Percentiles rank a stretch among this genome's conserved stretches.
Evolutionary conservation across 1,284 basidiomycete species (phyloP).

Genomic region (Tylopilus sp.): DNA sequence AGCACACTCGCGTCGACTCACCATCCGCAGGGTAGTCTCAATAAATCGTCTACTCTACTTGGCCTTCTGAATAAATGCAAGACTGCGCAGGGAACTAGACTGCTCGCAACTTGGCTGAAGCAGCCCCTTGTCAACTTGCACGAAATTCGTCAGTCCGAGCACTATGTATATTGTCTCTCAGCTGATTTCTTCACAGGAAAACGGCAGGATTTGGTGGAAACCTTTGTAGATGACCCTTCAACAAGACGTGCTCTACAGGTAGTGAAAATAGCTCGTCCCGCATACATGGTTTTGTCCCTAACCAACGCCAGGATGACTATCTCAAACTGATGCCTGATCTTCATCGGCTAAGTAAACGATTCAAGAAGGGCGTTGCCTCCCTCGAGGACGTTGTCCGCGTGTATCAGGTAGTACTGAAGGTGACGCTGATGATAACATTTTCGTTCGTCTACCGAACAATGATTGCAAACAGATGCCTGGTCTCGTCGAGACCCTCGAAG

Average conservation of each 20-base stretch:
- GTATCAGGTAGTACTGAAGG: slow-evolving; percentile 84
- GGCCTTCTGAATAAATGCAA: slow-evolving; percentile 95
- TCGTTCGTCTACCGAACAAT: neutral
- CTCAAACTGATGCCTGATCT: slow-evolving; percentile 94
- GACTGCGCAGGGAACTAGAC: slow-evolving; percentile 91
- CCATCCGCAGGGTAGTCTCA: slow-evolving; percentile 44
- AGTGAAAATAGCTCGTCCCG: slow-evolving; percentile 4
- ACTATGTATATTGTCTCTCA: no score
- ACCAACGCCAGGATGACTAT: slow-evolving; percentile 66
- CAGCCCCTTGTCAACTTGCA: slow-evolving; percentile 95
- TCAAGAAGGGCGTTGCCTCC: slow-evolving; percentile 81
- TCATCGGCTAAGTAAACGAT: slow-evolving; percentile 89
- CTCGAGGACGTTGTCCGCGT: slow-evolving; percentile 96
- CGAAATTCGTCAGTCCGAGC: slow-evolving; percentile 72
- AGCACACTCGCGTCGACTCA: slow-evolving; percentile 18
- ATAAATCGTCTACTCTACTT: slow-evolving; percentile 84
- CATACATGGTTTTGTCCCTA: neutral
- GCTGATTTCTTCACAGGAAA: slow-evolving; percentile 50
- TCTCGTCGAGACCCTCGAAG: slow-evolving; percentile 64
- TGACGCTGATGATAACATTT: slow-evolving; percentile 21
- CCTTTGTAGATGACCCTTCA: slow-evolving; percentile 80
- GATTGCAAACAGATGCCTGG: slow-evolving; percentile 63
- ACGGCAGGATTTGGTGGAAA: slow-evolving; percentile 85
- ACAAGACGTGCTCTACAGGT: slow-evolving; percentile 75
- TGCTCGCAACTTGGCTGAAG: slow-evolving; percentile 93